Conservation (phyloP, 441 rosid genomes). For the Daphne laureola region DNA sequence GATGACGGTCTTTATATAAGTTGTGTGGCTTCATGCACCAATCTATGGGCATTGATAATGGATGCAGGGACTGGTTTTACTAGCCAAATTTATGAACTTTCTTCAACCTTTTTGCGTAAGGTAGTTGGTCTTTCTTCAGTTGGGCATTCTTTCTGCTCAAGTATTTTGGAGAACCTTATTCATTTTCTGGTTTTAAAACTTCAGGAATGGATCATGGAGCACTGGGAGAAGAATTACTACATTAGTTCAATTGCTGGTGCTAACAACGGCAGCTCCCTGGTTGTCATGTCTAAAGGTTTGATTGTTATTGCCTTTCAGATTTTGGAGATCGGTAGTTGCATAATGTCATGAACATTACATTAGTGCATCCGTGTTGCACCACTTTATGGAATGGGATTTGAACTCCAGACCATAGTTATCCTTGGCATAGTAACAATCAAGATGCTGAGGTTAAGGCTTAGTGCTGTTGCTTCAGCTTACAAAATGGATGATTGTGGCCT, state of each 20-base stretch:
- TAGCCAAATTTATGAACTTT: constrained; percentile 77
- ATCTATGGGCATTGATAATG: constrained; percentile 98
- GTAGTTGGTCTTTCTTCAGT: constrained; percentile 19
- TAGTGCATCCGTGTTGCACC: no score
- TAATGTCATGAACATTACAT: no score
- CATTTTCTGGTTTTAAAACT: constrained; percentile 11
- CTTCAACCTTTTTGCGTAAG: constrained; percentile 85
- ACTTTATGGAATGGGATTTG: no score
- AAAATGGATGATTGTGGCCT: no score
- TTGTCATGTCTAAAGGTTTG: constrained; percentile 98
- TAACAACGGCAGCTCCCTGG: constrained; percentile 86
- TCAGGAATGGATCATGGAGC: constrained; percentile 99
- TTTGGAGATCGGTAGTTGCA: neutral
- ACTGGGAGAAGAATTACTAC: constrained; percentile 96
- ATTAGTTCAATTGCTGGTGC: constrained; percentile 96
- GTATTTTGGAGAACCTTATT: neutral
- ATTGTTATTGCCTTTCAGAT: neutral
- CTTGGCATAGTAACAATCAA: no score
- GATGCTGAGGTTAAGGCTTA: no score
- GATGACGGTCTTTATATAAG: constrained; percentile 94
- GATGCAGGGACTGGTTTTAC: constrained; percentile 97
- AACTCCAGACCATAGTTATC: no score
- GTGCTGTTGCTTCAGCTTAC: no score
- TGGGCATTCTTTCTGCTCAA: no score
- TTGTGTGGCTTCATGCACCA: constrained; percentile 87